These are phyloP conservation scores for Lecanoromycetidae sp. DNA, from an alignment of 2,329 filamentous ascomycete species.

Conservation along the genomic window DNA sequence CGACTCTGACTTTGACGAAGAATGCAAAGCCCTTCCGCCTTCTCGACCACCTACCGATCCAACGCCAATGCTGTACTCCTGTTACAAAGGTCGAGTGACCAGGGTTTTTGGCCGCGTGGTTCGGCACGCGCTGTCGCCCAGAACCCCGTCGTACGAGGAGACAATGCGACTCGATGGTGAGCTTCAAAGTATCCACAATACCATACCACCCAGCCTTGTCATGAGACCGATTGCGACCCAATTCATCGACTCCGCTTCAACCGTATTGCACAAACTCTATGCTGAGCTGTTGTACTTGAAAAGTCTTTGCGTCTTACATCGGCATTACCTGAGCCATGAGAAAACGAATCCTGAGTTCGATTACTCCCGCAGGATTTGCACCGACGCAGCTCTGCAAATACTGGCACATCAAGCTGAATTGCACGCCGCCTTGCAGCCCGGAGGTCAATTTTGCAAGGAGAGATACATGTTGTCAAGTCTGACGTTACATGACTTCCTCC, in stretches of 20 bases:
- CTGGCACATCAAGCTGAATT: conserved; percentile 34
- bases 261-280: conserved; percentile 22
- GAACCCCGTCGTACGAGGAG: conserved; percentile 3
- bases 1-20: conserved; percentile 31
- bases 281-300: conserved; percentile 26
- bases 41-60: conserved; percentile 21
- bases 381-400: conserved; percentile 35
- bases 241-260: conserved; percentile 11
- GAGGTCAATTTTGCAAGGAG: conserved; percentile 30
- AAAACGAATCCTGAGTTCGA: conserved; percentile 22
- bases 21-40: conserved; percentile 24
- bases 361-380: conserved; percentile 32
- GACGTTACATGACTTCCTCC: conserved; percentile 35
- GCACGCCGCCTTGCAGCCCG: conserved; percentile 30
- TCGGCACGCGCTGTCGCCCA: conserved; percentile 12
- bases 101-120: conserved; percentile 12
- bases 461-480: conserved; percentile 35
- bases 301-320: conserved; percentile 27
- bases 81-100: conserved; percentile 7
- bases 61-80: conserved; percentile 19
- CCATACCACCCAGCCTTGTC: conserved; percentile 17
- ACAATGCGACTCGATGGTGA: conserved; percentile 19
- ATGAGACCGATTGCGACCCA: conserved; percentile 1
- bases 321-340: conserved; percentile 27
- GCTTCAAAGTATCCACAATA: conserved; percentile 18